Evolutionary conservation across 164 flowering plant genomes (phyloP).

Genomic region (Chimonanthus salicifolius): DNA sequence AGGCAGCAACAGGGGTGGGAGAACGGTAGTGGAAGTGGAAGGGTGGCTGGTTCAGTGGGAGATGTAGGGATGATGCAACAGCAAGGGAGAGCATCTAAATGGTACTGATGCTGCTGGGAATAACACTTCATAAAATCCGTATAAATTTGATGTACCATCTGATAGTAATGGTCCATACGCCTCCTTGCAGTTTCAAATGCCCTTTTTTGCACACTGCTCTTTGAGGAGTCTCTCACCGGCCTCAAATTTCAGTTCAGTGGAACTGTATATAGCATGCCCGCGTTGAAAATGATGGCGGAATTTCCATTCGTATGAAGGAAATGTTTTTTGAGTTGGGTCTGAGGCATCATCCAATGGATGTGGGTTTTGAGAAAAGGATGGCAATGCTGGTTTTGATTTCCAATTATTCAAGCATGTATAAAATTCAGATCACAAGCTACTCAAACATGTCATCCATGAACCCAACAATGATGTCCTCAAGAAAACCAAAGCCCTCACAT

Average conservation of each 20-base stretch:
- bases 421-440: not conserved
- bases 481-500: conserved; percentile 3
- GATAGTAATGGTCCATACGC: conserved; percentile 68
- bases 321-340: conserved; percentile 94
- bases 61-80: too few relatives aligned
- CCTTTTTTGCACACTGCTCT: conserved; percentile 81
- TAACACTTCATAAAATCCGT: conserved; percentile 75
- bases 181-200: conserved; percentile 77
- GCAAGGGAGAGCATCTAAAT: conserved; percentile 31
- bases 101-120: conserved; percentile 59
- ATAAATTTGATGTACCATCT: conserved; percentile 59
- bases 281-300: conserved; percentile 78
- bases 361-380: conserved; percentile 46
- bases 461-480: not conserved
- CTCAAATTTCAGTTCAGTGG: conserved; percentile 43
- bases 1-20: too few relatives aligned
- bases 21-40: too few relatives aligned
- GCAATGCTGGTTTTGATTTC: conserved; percentile 11
- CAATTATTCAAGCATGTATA: not conserved
- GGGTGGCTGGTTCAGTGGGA: too few relatives aligned
- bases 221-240: conserved; percentile 55
- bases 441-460: not conserved
- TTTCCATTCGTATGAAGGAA: conserved; percentile 86
- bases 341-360: conserved; percentile 87
- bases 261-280: conserved; percentile 58